These are phyloP conservation scores for Brettanomyces sp. DNA, from an alignment of 805 yeast genomes.

Conservation along the genomic window DNA sequence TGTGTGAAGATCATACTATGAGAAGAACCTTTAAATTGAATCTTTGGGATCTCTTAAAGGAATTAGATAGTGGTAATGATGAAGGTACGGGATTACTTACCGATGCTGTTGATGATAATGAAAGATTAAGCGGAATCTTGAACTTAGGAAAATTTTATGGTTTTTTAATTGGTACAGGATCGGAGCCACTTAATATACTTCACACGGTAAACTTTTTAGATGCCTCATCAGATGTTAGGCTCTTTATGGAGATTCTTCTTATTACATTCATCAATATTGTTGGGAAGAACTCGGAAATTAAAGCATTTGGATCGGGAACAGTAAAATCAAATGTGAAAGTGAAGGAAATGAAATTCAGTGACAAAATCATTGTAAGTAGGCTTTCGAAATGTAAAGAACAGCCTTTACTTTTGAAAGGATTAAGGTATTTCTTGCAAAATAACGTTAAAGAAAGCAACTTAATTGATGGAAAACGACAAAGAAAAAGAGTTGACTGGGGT, in stretches of 20 bases:
- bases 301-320: conserved; percentile 34
- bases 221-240: conserved; percentile 45
- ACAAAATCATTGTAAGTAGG: conserved; percentile 25
- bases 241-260: conserved; percentile 67
- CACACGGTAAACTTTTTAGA: conserved; percentile 68
- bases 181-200: conserved; percentile 63
- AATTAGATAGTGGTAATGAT: conserved; percentile 45
- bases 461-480: conserved; percentile 45
- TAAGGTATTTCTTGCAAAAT: conserved; percentile 50
- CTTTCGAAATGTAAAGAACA: conserved; percentile 49
- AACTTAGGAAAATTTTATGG: conserved; percentile 82
- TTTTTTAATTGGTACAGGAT: conserved; percentile 59
- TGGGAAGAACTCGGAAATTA: conserved; percentile 52
- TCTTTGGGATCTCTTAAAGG: conserved; percentile 79
- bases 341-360: conserved; percentile 25
- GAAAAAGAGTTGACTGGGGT: conserved; percentile 60
- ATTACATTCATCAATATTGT: conserved; percentile 57
- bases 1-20: conserved; percentile 66
- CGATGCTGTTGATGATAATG: conserved; percentile 46
- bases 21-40: conserved; percentile 81
- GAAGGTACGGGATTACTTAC: conserved; percentile 10
- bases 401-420: conserved; percentile 50
- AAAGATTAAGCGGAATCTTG: conserved; percentile 47
- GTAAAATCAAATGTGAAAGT: conserved; percentile 16
- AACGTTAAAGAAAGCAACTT: conserved; percentile 37